Percentiles rank a stretch among this genome's conserved stretches.
phyloP scores from a whole-genome alignment of 352 stramenopile species.

The Phytopythium oedochilum region DNA sequence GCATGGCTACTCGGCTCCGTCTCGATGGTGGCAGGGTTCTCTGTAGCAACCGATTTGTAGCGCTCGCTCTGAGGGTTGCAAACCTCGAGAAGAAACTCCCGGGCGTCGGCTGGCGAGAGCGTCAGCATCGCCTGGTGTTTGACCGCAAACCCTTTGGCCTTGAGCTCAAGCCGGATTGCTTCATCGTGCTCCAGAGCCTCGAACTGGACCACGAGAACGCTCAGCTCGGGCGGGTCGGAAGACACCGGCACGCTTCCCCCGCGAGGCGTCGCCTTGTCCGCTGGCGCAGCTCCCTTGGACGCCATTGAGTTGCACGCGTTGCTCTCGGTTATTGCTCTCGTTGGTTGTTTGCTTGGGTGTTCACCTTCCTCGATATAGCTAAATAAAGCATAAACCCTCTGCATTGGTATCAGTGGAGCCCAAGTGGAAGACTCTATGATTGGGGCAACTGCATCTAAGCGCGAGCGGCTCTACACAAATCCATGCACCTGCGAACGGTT shows the following conservation, averaged over 20 bases:
- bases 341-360: not conserved
- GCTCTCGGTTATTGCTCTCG: not conserved
- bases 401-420: no score
- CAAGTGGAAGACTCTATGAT: no score
- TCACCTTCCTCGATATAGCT: not conserved
- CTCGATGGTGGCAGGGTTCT: not conserved
- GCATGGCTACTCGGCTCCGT: not conserved
- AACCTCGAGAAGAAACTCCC: slow-evolving; percentile 32
- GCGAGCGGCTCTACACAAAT: no score
- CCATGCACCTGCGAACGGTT: no score
- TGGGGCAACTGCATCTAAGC: no score
- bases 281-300: not conserved
- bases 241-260: not conserved
- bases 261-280: slow-evolving; percentile 1
- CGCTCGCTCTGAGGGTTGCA: slow-evolving; percentile 26
- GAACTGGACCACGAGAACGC: slow-evolving; percentile 51
- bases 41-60: slow-evolving; percentile 1
- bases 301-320: not conserved
- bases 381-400: not conserved
- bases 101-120: slow-evolving; percentile 28
- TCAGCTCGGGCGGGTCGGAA: slow-evolving; percentile 16
- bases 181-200: slow-evolving; percentile 54
- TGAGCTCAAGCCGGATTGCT: slow-evolving; percentile 41
- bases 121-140: slow-evolving; percentile 41
- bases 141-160: slow-evolving; percentile 35